phyloP scores from a whole-genome alignment of 2,329 filamentous ascomycete genomes.

The Stemphylium lycopersici region DNA sequence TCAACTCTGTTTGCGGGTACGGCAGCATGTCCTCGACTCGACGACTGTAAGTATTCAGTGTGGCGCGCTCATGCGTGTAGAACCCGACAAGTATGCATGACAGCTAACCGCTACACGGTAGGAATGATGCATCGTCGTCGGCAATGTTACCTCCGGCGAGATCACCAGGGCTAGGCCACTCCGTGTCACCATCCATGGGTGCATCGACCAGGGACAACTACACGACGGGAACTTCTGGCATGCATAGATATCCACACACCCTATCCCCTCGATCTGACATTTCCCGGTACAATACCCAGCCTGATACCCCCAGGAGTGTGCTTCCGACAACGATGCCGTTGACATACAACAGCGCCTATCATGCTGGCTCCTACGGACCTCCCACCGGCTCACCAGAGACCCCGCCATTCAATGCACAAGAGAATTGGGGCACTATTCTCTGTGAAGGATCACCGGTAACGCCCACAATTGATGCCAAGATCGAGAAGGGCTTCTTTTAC shows the following conservation, averaged over 20 bases:
- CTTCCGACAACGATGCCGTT: constrained; percentile 41
- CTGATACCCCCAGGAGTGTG: constrained; percentile 48
- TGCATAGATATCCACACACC: constrained; percentile 42
- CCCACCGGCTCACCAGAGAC: constrained; percentile 34
- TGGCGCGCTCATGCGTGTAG: constrained; percentile 43
- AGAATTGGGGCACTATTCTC: constrained; percentile 65
- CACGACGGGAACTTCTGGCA: constrained; percentile 49
- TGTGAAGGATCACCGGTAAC: constrained; percentile 67
- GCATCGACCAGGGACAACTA: constrained; percentile 53
- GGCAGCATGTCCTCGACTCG: constrained; percentile 48
- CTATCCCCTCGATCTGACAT: constrained; percentile 48
- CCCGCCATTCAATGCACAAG: constrained; percentile 55
- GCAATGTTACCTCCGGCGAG: constrained; percentile 55
- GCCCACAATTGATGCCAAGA: constrained; percentile 76
- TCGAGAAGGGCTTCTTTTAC: constrained; percentile 89
- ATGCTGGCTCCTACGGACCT: constrained; percentile 23
- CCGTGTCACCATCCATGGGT: constrained; percentile 51
- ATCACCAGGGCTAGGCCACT: constrained; percentile 50
- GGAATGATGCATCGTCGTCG: constrained; percentile 54
- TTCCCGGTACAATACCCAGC: constrained; percentile 42
- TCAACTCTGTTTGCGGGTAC: constrained; percentile 46
- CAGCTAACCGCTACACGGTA: constrained; percentile 49
- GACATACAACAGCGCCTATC: constrained; percentile 27
- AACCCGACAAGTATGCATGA: constrained; percentile 45
- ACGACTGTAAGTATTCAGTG: constrained; percentile 53